A percentile compares a stretch with the other conserved stretches of the same genome.
Evolutionary conservation across 768 basidiomycete species (phyloP).

Genomic region (Tubosaeta brunneosetosa): DNA sequence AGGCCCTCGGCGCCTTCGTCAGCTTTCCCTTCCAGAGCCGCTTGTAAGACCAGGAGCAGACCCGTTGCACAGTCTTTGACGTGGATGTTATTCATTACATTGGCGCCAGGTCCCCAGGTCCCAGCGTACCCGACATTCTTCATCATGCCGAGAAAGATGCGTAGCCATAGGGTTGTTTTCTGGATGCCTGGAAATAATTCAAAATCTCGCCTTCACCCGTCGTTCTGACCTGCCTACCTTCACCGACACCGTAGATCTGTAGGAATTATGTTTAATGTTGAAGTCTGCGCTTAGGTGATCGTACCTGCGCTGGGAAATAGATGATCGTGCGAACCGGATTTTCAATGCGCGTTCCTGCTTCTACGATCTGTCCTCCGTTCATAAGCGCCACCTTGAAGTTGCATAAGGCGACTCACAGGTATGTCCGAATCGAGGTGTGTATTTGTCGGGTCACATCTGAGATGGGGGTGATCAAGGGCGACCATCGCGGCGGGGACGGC

Average conservation of each 20-base stretch:
- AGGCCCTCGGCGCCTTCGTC: slow-evolving; percentile 40
- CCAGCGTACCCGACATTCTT: slow-evolving; percentile 33
- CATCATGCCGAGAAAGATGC: slow-evolving; percentile 33
- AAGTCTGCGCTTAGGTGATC: neutral
- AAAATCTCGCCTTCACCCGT: neutral
- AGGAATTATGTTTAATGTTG: neutral
- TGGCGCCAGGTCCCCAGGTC: slow-evolving; percentile 41
- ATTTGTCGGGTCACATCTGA: slow-evolving; percentile 27
- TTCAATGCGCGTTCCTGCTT: slow-evolving; percentile 37
- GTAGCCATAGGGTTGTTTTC: slow-evolving; percentile 35
- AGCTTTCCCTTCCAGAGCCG: slow-evolving; percentile 38
- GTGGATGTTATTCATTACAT: slow-evolving; percentile 36
- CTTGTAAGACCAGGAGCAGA: slow-evolving; percentile 34
- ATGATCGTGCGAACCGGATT: slow-evolving; percentile 43
- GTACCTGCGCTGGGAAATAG: slow-evolving; percentile 34
- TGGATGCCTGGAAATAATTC: slow-evolving; percentile 26
- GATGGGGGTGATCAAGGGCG: neutral
- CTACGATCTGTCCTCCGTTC: slow-evolving; percentile 29
- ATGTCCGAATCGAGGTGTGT: slow-evolving; percentile 33
- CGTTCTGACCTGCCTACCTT: slow-evolving; percentile 24
- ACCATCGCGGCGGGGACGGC: neutral
- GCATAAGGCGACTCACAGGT: slow-evolving; percentile 15
- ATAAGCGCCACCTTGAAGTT: neutral
- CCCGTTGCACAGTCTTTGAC: slow-evolving; percentile 38
- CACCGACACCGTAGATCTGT: slow-evolving; percentile 41